A percentile compares a stretch with the other conserved stretches of the same genome.
phyloP scores from a whole-genome alignment of 2,329 filamentous ascomycete species.

The Cladosporium sp. region DNA sequence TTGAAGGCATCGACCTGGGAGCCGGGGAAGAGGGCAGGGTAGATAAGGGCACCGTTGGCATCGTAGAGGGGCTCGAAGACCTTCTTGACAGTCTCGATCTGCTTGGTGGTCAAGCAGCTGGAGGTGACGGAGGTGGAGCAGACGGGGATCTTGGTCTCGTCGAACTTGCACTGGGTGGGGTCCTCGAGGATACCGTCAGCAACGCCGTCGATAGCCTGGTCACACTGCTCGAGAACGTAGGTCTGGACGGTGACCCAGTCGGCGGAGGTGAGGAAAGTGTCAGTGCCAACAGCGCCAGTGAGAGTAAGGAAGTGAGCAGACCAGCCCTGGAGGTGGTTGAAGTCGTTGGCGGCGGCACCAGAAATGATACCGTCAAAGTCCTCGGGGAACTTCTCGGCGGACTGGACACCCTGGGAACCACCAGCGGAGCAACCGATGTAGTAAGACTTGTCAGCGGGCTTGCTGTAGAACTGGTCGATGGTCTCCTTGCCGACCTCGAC shows the following conservation, averaged over 20 bases:
- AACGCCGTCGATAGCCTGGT: slow-evolving; percentile 50
- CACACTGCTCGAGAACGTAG: slow-evolving; percentile 52
- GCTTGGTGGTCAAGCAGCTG: slow-evolving; percentile 46
- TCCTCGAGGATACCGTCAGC: slow-evolving; percentile 52
- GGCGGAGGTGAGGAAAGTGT: slow-evolving; percentile 43
- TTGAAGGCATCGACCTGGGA: slow-evolving; percentile 43
- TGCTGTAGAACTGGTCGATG: slow-evolving; percentile 40
- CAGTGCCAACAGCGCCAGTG: slow-evolving; percentile 40
- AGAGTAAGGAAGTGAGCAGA: slow-evolving; percentile 45
- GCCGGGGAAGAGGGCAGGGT: slow-evolving; percentile 54
- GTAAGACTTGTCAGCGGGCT: slow-evolving; percentile 45
- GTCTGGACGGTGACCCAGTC: slow-evolving; percentile 47
- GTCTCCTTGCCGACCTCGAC: slow-evolving; percentile 37
- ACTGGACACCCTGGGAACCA: slow-evolving; percentile 50
- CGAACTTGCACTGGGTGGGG: slow-evolving; percentile 46
- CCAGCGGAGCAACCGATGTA: slow-evolving; percentile 52
- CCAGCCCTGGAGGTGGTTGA: slow-evolving; percentile 47
- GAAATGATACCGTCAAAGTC: slow-evolving; percentile 53
- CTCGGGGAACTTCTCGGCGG: slow-evolving; percentile 46
- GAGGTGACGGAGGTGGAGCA: slow-evolving; percentile 38
- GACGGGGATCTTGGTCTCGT: slow-evolving; percentile 35
- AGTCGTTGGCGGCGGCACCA: slow-evolving; percentile 46
- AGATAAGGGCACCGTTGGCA: slow-evolving; percentile 48
- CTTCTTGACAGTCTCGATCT: slow-evolving; percentile 46
- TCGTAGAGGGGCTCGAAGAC: slow-evolving; percentile 47